Percentiles rank a stretch among this genome's conserved stretches.
Conservation (phyloP, 2,329 filamentous ascomycete genomes). For the Aspergillus viridinutans region DNA sequence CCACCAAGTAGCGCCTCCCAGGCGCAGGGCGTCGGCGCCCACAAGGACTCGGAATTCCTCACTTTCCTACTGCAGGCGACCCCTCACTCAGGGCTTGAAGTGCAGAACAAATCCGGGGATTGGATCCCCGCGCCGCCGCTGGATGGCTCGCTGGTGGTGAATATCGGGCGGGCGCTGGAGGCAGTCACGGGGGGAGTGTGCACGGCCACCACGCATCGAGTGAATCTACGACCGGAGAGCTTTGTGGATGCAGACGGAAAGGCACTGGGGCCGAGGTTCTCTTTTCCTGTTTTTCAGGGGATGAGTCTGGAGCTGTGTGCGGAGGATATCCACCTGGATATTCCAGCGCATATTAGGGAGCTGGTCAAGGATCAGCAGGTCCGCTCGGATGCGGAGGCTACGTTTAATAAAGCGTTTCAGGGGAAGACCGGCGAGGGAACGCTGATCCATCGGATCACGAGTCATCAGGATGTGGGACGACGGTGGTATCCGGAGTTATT, state of each 20-base stretch:
- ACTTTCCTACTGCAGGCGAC: conserved; percentile 47
- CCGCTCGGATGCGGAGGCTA: conserved; percentile 34
- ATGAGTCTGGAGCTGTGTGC: conserved; percentile 31
- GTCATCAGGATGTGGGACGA: conserved; percentile 34
- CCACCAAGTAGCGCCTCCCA: conserved; percentile 25
- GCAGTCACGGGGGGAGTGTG: conserved; percentile 34
- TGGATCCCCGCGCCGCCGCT: conserved; percentile 46
- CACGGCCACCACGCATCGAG: conserved; percentile 35
- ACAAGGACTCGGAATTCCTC: conserved; percentile 49
- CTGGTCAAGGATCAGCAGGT: conserved; percentile 29
- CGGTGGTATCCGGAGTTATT: conserved; percentile 36
- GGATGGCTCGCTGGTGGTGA: conserved; percentile 45
- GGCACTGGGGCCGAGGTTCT: conserved; percentile 30
- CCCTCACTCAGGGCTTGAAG: conserved; percentile 44
- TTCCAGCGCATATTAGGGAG: conserved; percentile 28
- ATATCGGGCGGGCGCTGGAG: conserved; percentile 42
- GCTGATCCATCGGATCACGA: conserved; percentile 33
- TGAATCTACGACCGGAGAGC: conserved; percentile 25
- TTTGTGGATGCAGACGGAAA: conserved; percentile 21
- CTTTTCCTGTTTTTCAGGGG: conserved; percentile 35
- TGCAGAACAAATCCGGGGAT: conserved; percentile 44
- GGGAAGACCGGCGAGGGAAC: conserved; percentile 32
- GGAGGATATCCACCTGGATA: conserved; percentile 25
- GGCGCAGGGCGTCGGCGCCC: conserved; percentile 41
- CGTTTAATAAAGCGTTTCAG: conserved; percentile 31